Evolutionary conservation across 495 filamentous ascomycete genomes (phyloP).

Genomic region (Trichoderma gamsii): DNA sequence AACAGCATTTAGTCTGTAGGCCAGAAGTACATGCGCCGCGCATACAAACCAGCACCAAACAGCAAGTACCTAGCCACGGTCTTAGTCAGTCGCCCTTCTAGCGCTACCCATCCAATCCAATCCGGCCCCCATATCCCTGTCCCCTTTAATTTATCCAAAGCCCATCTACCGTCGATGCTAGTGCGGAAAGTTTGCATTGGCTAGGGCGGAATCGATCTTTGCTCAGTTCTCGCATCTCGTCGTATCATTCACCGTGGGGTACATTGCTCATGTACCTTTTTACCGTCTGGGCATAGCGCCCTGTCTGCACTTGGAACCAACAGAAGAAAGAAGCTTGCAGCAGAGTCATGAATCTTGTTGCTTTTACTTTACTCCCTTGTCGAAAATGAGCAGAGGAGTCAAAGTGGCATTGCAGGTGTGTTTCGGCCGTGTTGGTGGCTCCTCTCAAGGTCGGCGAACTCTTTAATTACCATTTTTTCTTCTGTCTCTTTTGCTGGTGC

Average conservation of each 20-base stretch:
- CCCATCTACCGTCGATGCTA: slow-evolving; percentile 14
- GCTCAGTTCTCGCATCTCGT: not conserved
- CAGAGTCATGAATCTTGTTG: not conserved
- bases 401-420: not conserved
- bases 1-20: too few species aligned
- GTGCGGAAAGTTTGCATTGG: not conserved
- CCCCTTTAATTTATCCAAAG: slow-evolving; percentile 14
- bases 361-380: too few species aligned
- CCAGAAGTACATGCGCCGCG: not conserved
- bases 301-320: not conserved
- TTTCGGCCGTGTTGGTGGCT: not conserved
- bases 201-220: not conserved
- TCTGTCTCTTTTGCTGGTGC: too few species aligned
- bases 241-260: not conserved
- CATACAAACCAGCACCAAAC: not conserved
- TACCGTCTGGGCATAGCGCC: not conserved
- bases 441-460: too few species aligned
- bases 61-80: not conserved
- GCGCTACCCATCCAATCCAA: slow-evolving; percentile 1
- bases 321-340: not conserved
- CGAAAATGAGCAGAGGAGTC: not conserved
- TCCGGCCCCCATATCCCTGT: slow-evolving; percentile 9
- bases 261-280: not conserved
- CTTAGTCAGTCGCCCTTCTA: not conserved
- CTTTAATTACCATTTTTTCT: too few species aligned